Percentiles rank a stretch among this genome's conserved stretches.
Evolutionary conservation across 2,329 filamentous ascomycete species (phyloP).

Genomic region (Trichoderma sp.): DNA sequence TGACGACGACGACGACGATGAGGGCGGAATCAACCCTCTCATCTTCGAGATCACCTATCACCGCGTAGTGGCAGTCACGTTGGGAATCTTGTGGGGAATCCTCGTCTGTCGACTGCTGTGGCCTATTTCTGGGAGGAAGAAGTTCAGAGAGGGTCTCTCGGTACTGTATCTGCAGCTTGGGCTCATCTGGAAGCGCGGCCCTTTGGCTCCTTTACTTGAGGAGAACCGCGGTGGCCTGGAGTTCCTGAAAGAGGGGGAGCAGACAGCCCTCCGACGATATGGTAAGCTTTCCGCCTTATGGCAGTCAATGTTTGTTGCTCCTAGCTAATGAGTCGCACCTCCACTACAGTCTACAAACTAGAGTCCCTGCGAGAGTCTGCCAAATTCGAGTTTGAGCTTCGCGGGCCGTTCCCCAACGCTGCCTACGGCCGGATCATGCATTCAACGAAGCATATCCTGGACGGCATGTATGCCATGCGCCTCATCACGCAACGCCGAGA

Average conservation of each 20-base stretch:
- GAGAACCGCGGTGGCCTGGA: constrained; percentile 59
- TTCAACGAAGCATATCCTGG: constrained; percentile 80
- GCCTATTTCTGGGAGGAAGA: constrained; percentile 87
- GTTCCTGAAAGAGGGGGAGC: constrained; percentile 88
- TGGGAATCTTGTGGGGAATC: constrained; percentile 89
- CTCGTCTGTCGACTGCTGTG: constrained; percentile 87
- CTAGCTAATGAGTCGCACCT: not conserved
- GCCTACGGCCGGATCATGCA: constrained; percentile 74
- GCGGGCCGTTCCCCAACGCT: constrained; percentile 79
- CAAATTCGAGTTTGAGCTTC: constrained; percentile 83
- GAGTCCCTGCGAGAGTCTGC: constrained; percentile 74
- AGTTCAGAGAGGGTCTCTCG: constrained; percentile 86
- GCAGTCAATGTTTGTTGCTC: not conserved
- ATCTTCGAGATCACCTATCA: constrained; percentile 89
- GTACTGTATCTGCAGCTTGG: constrained; percentile 94
- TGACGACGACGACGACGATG: constrained; percentile 81
- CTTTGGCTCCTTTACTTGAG: constrained; percentile 71
- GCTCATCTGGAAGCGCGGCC: constrained; percentile 93
- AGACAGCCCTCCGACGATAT: constrained; percentile 83
- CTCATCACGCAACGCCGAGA: constrained; percentile 76
- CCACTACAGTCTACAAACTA: constrained; percentile 60
- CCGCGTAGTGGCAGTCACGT: constrained; percentile 81
- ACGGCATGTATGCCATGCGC: constrained; percentile 96
- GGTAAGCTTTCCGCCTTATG: constrained; percentile 36
- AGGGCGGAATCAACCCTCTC: constrained; percentile 79